phyloP scores from a whole-genome alignment of 2,329 filamentous ascomycete genomes.

The Colletotrichum endophyticum region DNA sequence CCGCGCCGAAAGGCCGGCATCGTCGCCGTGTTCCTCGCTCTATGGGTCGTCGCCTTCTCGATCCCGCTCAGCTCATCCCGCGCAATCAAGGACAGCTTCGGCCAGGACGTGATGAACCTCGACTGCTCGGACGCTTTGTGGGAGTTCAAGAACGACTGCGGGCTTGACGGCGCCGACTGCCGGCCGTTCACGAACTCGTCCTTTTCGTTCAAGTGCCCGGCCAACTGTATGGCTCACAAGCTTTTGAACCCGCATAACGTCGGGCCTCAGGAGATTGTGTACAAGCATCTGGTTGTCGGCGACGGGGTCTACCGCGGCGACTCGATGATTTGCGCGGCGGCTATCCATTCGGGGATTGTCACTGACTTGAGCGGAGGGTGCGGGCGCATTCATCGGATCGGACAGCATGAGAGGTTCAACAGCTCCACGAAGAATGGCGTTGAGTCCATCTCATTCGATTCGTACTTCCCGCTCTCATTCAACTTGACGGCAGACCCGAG shows the following conservation, averaged over 20 bases:
- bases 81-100: background rate
- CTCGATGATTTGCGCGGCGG: conserved; percentile 85
- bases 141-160: conserved; percentile 51
- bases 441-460: conserved; percentile 77
- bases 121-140: conserved; percentile 9
- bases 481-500: conserved; percentile 69
- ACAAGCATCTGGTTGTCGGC: conserved; percentile 69
- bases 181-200: conserved; percentile 74
- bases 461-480: conserved; percentile 88
- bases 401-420: conserved; percentile 67
- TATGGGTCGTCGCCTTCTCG: conserved; percentile 5
- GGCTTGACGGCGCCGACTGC: conserved; percentile 75
- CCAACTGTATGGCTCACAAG: conserved; percentile 69
- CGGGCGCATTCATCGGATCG: conserved; percentile 77
- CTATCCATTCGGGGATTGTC: conserved; percentile 83
- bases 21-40: conserved; percentile 1
- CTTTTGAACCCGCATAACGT: conserved; percentile 78
- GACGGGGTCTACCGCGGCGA: conserved; percentile 84
- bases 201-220: conserved; percentile 77
- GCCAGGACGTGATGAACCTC: background rate
- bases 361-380: conserved; percentile 77
- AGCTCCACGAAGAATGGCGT: conserved; percentile 74
- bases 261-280: conserved; percentile 70
- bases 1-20: conserved; percentile 1
- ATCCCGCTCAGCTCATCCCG: conserved; percentile 5